phyloP scores from a whole-genome alignment of 176 grass and related monocot species.

The Zea luxurians region DNA sequence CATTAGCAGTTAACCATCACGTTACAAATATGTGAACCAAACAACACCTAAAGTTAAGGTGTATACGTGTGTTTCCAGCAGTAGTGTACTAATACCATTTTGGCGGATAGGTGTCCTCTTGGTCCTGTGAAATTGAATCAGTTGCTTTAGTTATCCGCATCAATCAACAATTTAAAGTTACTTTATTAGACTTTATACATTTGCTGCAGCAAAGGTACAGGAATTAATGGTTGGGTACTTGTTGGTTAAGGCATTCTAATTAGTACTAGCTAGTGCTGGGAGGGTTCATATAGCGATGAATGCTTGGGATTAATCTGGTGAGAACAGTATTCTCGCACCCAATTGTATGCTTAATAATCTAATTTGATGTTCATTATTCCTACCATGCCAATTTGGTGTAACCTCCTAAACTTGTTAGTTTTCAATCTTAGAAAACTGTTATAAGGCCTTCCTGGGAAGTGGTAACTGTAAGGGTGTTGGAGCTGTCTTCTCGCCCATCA shows the following conservation, averaged over 20 bases:
- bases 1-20: too few relatives aligned
- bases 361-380: not conserved
- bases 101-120: too few relatives aligned
- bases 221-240: not conserved
- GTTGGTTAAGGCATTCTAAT: not conserved
- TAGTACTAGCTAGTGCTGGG: not conserved
- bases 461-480: slow-evolving; percentile 94
- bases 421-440: slow-evolving; percentile 77
- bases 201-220: not conserved
- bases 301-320: not conserved
- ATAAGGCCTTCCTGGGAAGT: slow-evolving; percentile 83
- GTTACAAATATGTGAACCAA: too few relatives aligned
- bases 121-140: too few relatives aligned
- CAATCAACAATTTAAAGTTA: too few relatives aligned
- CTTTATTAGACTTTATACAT: too few relatives aligned
- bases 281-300: not conserved
- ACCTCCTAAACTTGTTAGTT: slow-evolving; percentile 13
- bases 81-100: too few relatives aligned
- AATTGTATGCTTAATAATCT: not conserved
- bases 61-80: too few relatives aligned
- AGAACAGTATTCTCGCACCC: not conserved
- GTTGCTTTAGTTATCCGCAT: too few relatives aligned
- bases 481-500: slow-evolving; percentile 80
- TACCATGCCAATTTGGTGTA: not conserved
- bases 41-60: too few relatives aligned